Base-by-base conservation (phyloP, 257 asterid species). In the Galeopsis tetrahit region DNA sequence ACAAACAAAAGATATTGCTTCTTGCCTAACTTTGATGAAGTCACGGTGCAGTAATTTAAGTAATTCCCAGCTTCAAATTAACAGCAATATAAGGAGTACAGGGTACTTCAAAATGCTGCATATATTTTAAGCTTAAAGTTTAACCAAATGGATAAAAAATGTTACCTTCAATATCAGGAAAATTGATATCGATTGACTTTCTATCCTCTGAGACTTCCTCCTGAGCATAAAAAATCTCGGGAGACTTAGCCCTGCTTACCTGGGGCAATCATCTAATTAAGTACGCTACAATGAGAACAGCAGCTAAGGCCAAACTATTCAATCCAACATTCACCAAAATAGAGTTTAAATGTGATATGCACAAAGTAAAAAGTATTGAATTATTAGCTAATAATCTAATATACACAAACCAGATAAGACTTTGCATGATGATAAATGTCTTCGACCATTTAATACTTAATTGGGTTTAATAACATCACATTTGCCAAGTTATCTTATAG, bases 221-320 rank as follows among this genome's bases (percentile, higher is more conserved):
- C 40, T 76, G 72, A 61, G 77, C 82, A 52, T n/a, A 11, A 42
- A 40, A 64, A 5, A 59, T 62, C 68, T 84, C 80, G 0, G 90
- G 80, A 78, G 96, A 73, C 84, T 86, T 85, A 13, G 87, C 42
- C 85, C 86, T 90, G 77, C 71, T 86, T 51, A 87, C 97, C 99
- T 90, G 82, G 75, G 68, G 6, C 57, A 66, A 33, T 74, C 55
- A 70, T 71, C 71, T 31, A 65, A 70, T 56, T 28, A 48, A 63
- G 42, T 48, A 44, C 6, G 10, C 17, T 10, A 14, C 55, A 74
- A 55, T n/a, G 35, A 13, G 56, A 57, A 42, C 42, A 15, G 44
- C 13, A 15, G 44, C 13, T 21, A 38, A 43, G 10, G 21, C 8
- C 35, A 74, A 38, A 28, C 8, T 59, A 53, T 4, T 44, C 32